These are phyloP conservation scores for Solanum chiquidenum DNA, from an alignment of 257 asterid genomes.

Conservation along the genomic window DNA sequence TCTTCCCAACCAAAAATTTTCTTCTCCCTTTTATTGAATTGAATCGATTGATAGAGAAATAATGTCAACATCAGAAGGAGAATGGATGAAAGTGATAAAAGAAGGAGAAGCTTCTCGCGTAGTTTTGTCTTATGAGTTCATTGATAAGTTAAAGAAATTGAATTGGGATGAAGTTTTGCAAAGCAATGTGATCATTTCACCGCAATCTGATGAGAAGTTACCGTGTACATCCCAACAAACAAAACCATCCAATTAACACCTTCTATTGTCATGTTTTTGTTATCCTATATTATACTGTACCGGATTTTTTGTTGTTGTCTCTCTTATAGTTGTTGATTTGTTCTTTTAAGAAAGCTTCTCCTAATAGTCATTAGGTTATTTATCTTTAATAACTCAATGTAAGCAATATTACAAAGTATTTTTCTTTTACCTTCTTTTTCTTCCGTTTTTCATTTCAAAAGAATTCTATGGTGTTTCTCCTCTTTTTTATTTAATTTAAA, in stretches of 20 bases:
- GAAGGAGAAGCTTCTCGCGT: background rate
- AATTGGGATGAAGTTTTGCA: background rate
- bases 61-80: background rate
- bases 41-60: background rate
- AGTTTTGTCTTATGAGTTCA: slow-evolving; percentile 11
- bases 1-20: background rate
- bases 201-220: background rate
- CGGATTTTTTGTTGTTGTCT: no score
- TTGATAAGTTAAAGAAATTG: slow-evolving; percentile 9
- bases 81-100: slow-evolving; percentile 3
- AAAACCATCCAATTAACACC: background rate
- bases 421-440: background rate
- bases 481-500: no score
- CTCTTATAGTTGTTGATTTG: background rate
- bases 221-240: background rate
- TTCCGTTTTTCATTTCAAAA: background rate
- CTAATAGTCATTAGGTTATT: background rate
- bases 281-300: background rate
- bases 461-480: background rate
- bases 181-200: background rate
- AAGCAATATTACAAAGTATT: background rate
- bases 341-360: no score
- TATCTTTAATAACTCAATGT: background rate
- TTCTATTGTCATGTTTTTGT: background rate
- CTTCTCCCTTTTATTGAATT: background rate